These are phyloP conservation scores for Ustilago trichophora DNA, from an alignment of 1,284 basidiomycete species.

Conservation along the genomic window DNA sequence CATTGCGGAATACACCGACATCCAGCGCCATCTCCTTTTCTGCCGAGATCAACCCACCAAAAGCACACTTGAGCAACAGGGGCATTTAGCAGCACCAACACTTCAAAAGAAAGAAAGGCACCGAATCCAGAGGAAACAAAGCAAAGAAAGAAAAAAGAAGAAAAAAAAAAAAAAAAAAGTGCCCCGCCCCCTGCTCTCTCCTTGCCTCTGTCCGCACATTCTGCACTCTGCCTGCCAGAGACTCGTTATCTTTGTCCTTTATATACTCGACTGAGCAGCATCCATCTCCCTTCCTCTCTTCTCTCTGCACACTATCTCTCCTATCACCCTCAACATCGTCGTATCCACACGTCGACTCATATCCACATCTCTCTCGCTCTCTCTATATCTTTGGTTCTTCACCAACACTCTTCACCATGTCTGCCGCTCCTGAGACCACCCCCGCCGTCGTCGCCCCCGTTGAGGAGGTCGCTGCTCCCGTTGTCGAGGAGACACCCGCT, in stretches of 20 bases:
- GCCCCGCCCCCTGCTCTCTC: neutral
- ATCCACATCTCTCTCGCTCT: neutral
- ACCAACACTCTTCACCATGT: conserved; percentile 32
- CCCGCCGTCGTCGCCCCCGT: conserved; percentile 30
- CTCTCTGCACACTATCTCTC: conserved; percentile 4
- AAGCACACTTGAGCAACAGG: neutral
- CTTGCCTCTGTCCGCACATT: neutral
- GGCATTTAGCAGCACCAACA: neutral
- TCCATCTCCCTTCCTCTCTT: conserved; percentile 6
- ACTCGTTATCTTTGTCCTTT: conserved; percentile 15
- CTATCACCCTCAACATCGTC: conserved; percentile 10
- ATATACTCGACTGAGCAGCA: conserved; percentile 31
- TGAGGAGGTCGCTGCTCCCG: conserved; percentile 20
- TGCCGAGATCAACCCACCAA: conserved; percentile 21
- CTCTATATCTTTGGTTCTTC: conserved; percentile 6
- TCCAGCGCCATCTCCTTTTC: conserved; percentile 1
- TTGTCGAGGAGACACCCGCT: conserved; percentile 24
- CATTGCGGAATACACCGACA: too few relatives aligned
- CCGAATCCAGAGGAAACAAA: conserved; percentile 1
- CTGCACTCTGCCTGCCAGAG: conserved; percentile 10
- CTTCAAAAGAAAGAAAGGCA: conserved; percentile 10
- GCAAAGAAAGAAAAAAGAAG: too few relatives aligned
- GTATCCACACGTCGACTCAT: conserved; percentile 11
- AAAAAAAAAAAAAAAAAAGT: neutral
- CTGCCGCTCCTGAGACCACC: conserved; percentile 44